Conservation (phyloP, 139 green algal genomes). For the Desmodesmus armatus region DNA sequence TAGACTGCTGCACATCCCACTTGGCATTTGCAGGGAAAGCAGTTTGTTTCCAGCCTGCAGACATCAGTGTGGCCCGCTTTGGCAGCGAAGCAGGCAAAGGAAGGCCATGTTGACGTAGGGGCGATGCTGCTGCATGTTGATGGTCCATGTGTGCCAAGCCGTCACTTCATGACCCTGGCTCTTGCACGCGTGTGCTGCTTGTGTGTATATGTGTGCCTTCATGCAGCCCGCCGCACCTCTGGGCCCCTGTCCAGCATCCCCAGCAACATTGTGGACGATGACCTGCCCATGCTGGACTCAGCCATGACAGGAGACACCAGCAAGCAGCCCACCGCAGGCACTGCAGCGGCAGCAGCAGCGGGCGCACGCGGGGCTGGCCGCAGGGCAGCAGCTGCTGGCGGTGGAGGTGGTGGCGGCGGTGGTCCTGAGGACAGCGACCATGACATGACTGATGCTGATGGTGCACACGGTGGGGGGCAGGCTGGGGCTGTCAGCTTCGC, state of each 20-base stretch:
- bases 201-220: neutral
- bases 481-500: neutral
- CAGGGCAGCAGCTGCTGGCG: neutral
- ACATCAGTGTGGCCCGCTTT: neutral
- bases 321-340: neutral
- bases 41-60: neutral
- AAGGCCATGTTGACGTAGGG: neutral
- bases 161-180: neutral
- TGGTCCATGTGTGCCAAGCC: neutral
- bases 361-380: neutral
- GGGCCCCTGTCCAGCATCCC: slow-evolving; percentile 37
- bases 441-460: slow-evolving; percentile 35
- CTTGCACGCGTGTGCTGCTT: neutral
- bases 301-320: neutral
- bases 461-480: neutral
- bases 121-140: neutral
- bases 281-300: slow-evolving; percentile 42
- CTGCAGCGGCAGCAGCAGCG: slow-evolving; percentile 6
- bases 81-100: neutral
- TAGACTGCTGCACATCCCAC: neutral
- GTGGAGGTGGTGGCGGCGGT: slow-evolving; percentile 13
- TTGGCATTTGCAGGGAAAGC: neutral
- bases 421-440: slow-evolving; percentile 26
- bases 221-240: slow-evolving; percentile 20
- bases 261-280: slow-evolving; percentile 32